These are phyloP conservation scores for Salix viminalis DNA, from an alignment of 345 rosid species.

Conservation along the genomic window DNA sequence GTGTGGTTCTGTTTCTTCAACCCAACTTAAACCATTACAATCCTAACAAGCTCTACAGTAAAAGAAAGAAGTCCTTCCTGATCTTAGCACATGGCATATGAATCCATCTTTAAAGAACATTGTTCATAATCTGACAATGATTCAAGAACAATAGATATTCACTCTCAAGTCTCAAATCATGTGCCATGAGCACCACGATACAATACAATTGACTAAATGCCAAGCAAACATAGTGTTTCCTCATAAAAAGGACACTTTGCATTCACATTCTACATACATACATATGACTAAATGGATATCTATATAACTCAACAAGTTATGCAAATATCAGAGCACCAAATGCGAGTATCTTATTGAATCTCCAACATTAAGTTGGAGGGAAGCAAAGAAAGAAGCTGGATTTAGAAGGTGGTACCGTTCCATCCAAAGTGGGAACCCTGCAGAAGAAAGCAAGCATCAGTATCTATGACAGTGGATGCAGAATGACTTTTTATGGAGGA, in stretches of 20 bases:
- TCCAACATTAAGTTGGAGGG: conserved; percentile 1
- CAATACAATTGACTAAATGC: neutral
- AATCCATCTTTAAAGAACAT: neutral
- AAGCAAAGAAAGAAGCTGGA: neutral
- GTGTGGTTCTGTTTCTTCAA: neutral
- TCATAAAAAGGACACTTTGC: neutral
- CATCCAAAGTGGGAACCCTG: conserved; percentile 95
- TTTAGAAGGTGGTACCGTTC: conserved; percentile 85
- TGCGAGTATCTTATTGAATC: neutral
- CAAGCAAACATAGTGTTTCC: neutral
- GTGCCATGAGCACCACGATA: neutral
- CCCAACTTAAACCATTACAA: neutral
- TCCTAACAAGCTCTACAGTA: neutral
- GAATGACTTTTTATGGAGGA: neutral
- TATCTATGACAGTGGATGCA: neutral
- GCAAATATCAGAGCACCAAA: neutral
- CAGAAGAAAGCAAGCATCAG: conserved; percentile 18
- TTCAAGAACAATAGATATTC: neutral
- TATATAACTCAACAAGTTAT: neutral
- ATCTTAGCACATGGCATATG: neutral
- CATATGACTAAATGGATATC: neutral
- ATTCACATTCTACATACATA: neutral
- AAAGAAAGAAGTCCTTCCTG: neutral
- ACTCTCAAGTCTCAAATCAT: neutral
- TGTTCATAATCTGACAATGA: neutral